These are phyloP conservation scores for Coemansia umbellata DNA, from an alignment of 192 early-diverging fungal genomes.

Conservation along the genomic window DNA sequence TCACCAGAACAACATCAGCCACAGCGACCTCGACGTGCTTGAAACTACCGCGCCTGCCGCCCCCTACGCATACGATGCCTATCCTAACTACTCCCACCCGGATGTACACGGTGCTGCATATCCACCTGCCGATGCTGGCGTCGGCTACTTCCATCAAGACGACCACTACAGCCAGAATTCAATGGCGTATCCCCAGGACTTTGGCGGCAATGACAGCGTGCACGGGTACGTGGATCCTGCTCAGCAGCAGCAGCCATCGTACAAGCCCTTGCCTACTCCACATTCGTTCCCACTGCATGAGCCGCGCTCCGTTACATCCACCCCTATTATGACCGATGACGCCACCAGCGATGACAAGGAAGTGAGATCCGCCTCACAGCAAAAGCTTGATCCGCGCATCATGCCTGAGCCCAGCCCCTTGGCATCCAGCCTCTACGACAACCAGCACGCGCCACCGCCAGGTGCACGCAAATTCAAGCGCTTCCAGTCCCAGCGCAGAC, in stretches of 20 bases:
- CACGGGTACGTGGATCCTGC: slow-evolving; percentile 20
- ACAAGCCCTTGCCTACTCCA: slow-evolving; percentile 47
- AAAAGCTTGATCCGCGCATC: slow-evolving; percentile 45
- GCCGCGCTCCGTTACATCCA: slow-evolving; percentile 34
- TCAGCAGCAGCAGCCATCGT: slow-evolving; percentile 14
- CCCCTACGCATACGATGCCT: slow-evolving; percentile 29
- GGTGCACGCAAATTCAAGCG: slow-evolving; percentile 43
- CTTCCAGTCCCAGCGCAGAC: slow-evolving; percentile 50
- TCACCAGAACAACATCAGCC: slow-evolving; percentile 25
- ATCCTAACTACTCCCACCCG: slow-evolving; percentile 16
- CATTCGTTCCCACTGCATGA: slow-evolving; percentile 38
- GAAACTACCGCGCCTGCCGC: slow-evolving; percentile 31
- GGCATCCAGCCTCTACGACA: slow-evolving; percentile 43
- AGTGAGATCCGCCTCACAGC: neutral
- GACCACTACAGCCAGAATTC: slow-evolving; percentile 26
- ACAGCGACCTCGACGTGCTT: slow-evolving; percentile 49
- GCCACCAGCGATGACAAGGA: slow-evolving; percentile 6
- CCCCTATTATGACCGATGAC: slow-evolving; percentile 35
- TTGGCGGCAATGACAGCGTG: slow-evolving; percentile 3
- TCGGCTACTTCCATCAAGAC: slow-evolving; percentile 44
- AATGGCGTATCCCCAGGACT: slow-evolving; percentile 17
- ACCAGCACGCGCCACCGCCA: slow-evolving; percentile 39
- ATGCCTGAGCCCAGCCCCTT: slow-evolving; percentile 41
- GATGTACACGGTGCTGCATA: slow-evolving; percentile 4
- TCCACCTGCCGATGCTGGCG: slow-evolving; percentile 30